phyloP scores from a whole-genome alignment of 345 rosid species.

The Citrus cavaleriei region DNA sequence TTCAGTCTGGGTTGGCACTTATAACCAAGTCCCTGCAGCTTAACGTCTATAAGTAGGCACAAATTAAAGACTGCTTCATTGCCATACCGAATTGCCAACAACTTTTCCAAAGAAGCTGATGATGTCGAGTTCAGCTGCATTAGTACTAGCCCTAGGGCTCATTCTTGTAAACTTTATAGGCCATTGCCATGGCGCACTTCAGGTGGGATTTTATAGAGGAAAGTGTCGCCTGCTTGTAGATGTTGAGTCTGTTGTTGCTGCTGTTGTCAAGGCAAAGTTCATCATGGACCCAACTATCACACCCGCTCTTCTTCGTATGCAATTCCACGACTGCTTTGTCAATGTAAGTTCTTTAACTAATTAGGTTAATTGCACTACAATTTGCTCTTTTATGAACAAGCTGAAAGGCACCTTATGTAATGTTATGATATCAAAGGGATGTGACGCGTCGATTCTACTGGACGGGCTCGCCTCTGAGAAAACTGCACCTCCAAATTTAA shows the following conservation, averaged over 20 bases:
- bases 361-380: too few species aligned
- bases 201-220: conserved; percentile 25
- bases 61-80: background rate
- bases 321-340: conserved; percentile 52
- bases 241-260: conserved; percentile 36
- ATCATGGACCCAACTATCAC: conserved; percentile 17
- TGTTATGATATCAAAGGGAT: conserved; percentile 22
- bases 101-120: background rate
- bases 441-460: conserved; percentile 44
- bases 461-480: conserved; percentile 35
- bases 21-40: too few species aligned
- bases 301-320: conserved; percentile 46
- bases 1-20: too few species aligned
- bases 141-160: conserved; percentile 20
- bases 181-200: conserved; percentile 31
- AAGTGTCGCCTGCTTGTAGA: conserved; percentile 17
- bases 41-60: background rate
- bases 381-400: too few species aligned
- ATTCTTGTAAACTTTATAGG: conserved; percentile 30
- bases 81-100: background rate
- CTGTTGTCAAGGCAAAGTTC: conserved; percentile 5
- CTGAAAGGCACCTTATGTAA: too few species aligned
- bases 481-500: conserved; percentile 33
- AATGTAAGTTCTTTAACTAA: conserved; percentile 23
- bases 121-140: conserved; percentile 15